Base-by-base conservation (phyloP, 495 filamentous ascomycete genomes). In the Trichoderma erinaceum region DNA sequence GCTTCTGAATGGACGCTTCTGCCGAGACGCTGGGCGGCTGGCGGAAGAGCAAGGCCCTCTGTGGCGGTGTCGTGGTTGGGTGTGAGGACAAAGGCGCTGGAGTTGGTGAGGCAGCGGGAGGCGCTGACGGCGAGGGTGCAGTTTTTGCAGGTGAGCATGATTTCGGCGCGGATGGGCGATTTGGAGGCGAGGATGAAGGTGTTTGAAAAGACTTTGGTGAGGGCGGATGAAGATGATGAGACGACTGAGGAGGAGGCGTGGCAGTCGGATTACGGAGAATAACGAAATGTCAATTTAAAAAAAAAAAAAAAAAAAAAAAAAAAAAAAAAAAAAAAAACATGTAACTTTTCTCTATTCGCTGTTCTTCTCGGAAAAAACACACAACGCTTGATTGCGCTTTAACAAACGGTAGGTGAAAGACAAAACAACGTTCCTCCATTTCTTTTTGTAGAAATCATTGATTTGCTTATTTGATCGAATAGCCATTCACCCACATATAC, bases 401-500 rank as follows among this genome's bases (percentile, higher is more conserved):
- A 29, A 29, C 29, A 29, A 29, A 29, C 29, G 29, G 29, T 4
- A 1, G 29, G 29, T 29, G 29, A 29, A 29, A 29, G 29, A 29
- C 29, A 29, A 29, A 29, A 29, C 29, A 29, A 1, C 29, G 1
- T 29, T 29, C 35, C 7, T 38, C 35, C 7, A 38, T 38, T 38
- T 6, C 8, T 10, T 6, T 7, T 38, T 38, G 35, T 38, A 2
- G 35, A 29, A 29, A 29, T 29, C 4, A 29, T 29, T 29, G 29
- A 29, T 29, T 29, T 29, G 29, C 16, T 66, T 27, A 75, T 65
- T 70, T 74, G 21, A 80, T 72, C 10, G 80, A 81, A 79, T 93
- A 97, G 2, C 89, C 91, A 69, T 85, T 86, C 77, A 81, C 87
- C 84, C 87, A 90, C 4, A 90, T 82, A 81, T 89, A 98, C 1